phyloP scores from a whole-genome alignment of 2,329 filamentous ascomycete species.

The Colletotrichum nymphaeae region DNA sequence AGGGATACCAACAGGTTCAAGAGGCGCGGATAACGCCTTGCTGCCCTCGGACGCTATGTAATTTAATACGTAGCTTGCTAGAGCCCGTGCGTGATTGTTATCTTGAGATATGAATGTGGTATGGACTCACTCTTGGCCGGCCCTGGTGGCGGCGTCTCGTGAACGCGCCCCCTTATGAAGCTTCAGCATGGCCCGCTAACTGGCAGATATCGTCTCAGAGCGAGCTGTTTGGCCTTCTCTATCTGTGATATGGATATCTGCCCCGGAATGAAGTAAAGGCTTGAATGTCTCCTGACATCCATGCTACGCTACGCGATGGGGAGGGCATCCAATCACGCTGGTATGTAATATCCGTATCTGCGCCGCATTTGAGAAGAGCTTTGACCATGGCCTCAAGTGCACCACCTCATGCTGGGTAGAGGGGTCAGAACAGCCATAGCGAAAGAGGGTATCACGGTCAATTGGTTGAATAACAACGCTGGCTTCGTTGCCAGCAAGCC shows the following conservation, averaged over 20 bases:
- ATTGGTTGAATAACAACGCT: not conserved
- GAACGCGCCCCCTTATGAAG: not conserved
- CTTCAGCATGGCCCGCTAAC: not conserved
- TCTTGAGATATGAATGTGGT: not conserved
- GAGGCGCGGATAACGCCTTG: too few species aligned
- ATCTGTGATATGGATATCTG: not conserved
- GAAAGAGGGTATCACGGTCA: not conserved
- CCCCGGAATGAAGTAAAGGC: not conserved
- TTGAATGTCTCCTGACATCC: not conserved
- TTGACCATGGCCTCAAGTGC: not conserved
- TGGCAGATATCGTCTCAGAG: not conserved
- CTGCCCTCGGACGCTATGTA: not conserved
- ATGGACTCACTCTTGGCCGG: not conserved
- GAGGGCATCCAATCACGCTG: not conserved
- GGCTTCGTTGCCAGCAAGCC: not conserved
- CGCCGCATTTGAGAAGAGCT: not conserved
- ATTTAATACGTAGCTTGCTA: not conserved
- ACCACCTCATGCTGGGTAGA: not conserved
- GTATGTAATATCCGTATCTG: not conserved
- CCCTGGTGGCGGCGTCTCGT: not conserved
- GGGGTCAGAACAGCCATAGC: too few species aligned
- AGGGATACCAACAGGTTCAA: too few species aligned
- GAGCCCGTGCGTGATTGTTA: not conserved
- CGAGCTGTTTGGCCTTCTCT: not conserved
- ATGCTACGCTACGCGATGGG: not conserved